Base-by-base conservation (phyloP, 331 rosid species). In the Saraca asoca region DNA sequence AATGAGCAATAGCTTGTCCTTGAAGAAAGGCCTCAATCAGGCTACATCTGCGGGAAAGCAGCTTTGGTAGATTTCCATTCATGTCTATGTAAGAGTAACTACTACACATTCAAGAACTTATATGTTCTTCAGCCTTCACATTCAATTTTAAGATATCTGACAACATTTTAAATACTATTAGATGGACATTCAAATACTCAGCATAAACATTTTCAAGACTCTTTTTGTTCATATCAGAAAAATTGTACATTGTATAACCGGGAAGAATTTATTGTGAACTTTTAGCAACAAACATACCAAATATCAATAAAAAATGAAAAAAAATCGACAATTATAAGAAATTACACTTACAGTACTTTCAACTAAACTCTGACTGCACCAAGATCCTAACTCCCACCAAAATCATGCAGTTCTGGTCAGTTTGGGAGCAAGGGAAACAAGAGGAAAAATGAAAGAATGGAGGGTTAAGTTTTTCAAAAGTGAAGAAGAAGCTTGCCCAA, bases 281-380 rank as follows among this genome's bases (percentile, higher is more conserved):
- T 7, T 15, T 16, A 17, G 29, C 39, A 35, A 75, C 29, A 35
- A 43, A 45, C 46, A 41, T 56, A 49, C 17, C 9, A 37, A 55
- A 17, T 34, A 51, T 34, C 51, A 62, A 11, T 24, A 24, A 24
- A 24, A 24, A 24, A 24, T 1, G 31, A 3, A 24, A 24, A 24
- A 62, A 33, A 45, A 37, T 16, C 42, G 39, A 65, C 51, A 37
- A 24, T 2, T 38, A 41, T 12, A 14, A 41, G 50, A 51, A 60
- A 66, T 67, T 69, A 38, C 18, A 37, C 12, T 70, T 74, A 75
- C 75, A 70, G 46, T 43, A 52, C 64, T 67, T 51, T 42, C 71
- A 43, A 42, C 79, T 71, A 70, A 65, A 58, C 64, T 18, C 54
- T 7, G 51, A 58, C 14, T 71, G 2, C 16, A 45, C 81, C 33